Percentiles rank a stretch among this genome's conserved stretches.
phyloP scores from a whole-genome alignment of 345 rosid species.

The Leavenworthia alabamica region DNA sequence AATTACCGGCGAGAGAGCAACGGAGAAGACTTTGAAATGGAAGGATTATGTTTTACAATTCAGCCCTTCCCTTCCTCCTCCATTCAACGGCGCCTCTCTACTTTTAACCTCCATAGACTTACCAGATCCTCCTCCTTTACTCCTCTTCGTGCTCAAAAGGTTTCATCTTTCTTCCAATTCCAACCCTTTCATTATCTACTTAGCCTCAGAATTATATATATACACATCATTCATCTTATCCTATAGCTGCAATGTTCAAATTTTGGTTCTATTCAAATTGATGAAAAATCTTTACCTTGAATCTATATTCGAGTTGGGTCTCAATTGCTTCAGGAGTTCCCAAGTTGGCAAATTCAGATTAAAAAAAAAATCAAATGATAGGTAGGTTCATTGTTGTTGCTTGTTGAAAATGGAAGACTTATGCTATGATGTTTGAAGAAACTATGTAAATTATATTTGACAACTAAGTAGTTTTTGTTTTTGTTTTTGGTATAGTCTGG shows the following conservation, averaged over 20 bases:
- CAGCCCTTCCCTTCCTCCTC: conserved; percentile 26
- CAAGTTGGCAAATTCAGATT: background rate
- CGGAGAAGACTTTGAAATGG: conserved; percentile 31
- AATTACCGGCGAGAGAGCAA: conserved; percentile 8
- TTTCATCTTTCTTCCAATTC: conserved; percentile 1
- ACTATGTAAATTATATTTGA: background rate
- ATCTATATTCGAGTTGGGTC: background rate
- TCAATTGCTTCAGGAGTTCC: conserved; percentile 1
- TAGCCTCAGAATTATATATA: background rate
- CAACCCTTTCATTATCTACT: background rate
- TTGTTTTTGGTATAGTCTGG: conserved; percentile 36
- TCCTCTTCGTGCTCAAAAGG: conserved; percentile 54
- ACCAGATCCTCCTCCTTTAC: conserved; percentile 20
- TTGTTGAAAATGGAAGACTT: background rate
- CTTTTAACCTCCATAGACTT: conserved; percentile 19
- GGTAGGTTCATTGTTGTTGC: background rate
- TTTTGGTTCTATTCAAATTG: background rate
- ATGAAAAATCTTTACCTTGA: background rate
- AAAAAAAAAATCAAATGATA: background rate
- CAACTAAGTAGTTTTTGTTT: background rate
- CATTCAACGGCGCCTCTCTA: conserved; percentile 17
- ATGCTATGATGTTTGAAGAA: background rate
- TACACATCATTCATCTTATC: background rate
- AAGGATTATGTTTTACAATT: conserved; percentile 31
- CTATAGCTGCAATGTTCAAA: background rate